Evolutionary conservation across 2,329 filamentous ascomycete species (phyloP), one percentile per base, ranked within the genome.

Genomic region (Nothopassalora personata): DNA sequence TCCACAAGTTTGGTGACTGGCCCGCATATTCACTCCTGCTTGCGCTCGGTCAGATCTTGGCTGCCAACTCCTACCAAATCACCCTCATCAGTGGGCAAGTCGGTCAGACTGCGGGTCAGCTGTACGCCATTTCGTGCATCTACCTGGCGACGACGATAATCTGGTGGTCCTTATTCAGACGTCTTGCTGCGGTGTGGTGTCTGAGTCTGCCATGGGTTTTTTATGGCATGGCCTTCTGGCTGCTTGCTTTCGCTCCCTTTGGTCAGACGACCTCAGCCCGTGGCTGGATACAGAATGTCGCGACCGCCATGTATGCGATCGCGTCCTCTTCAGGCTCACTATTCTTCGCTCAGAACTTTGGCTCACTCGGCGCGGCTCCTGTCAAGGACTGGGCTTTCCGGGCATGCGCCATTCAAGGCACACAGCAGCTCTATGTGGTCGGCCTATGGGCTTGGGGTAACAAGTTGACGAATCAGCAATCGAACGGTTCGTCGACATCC

Each of bases 361-460:
- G 85, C 58, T 70, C 66, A 53, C 68, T 69, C 10, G 71, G 72
- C 46, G 84, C 84, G 50, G 80, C 81, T 3, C 83, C 84, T 6
- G 81, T 86, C 47, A 84, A 82, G 68, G 78, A 83, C 36, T 87
- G 85, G 85, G 83, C 85, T n/a, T 86, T 84, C 73, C 80, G 86
- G 58, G 86, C 86, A 15, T 85, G 84, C 66, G 71, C 84, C 11
- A 86, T 88, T 54, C 84, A 87, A 69, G 86, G 86, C 46, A 85
- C 84, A 6, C 85, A 87, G 67, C 85, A 88, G 68, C 76, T 85
- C 62, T 88, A 87, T 70, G 79, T 86, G 53, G 80, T 84, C 27
- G 81, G 79, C 6, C 77, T 88, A 11, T 88, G 85, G 85, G 87
- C 83, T 68, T 88, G 86, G 86, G 86, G 85, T 31, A 79, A 79